Percentiles rank a stretch among this genome's conserved stretches.
Evolutionary conservation across 1,139 yeast genomes (phyloP).

Genomic region (Magnusiomyces magnusii): DNA sequence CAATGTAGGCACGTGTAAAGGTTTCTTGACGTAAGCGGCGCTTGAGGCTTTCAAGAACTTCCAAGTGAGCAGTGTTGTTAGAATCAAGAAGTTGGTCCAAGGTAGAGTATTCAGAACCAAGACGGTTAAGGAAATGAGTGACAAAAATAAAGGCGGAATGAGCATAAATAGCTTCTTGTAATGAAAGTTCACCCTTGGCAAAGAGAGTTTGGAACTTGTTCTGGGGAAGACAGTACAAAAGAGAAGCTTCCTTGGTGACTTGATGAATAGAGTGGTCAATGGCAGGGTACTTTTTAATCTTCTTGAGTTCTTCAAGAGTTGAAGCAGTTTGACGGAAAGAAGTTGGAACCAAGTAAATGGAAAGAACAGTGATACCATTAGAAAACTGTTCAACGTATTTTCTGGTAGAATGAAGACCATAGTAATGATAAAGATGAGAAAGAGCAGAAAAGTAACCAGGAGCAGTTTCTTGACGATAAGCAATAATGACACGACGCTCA

Average conservation of each 20-base stretch:
- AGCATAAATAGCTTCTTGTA: conserved; percentile 92
- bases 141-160: conserved; percentile 92
- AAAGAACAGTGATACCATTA: conserved; percentile 79
- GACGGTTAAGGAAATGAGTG: conserved; percentile 86
- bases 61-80: conserved; percentile 53
- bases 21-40: conserved; percentile 91
- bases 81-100: conserved; percentile 57
- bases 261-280: conserved; percentile 76
- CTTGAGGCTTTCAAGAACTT: conserved; percentile 72
- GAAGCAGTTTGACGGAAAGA: conserved; percentile 33
- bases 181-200: conserved; percentile 68
- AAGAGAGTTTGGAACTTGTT: conserved; percentile 72
- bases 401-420: conserved; percentile 76
- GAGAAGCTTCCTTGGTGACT: conserved; percentile 89
- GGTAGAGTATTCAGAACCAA: conserved; percentile 83
- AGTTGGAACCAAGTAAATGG: conserved; percentile 70
- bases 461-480: conserved; percentile 76
- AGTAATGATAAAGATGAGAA: conserved; percentile 81
- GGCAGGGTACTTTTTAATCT: conserved; percentile 37
- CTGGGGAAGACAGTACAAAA: conserved; percentile 85
- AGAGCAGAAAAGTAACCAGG: conserved; percentile 86
- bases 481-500: conserved; percentile 84
- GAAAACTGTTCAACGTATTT: conserved; percentile 93
- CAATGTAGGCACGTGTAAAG: conserved; percentile 77
- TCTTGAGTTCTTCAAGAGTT: conserved; percentile 31